phyloP scores from a whole-genome alignment of 305 asterid species.

The Galium porrigens region DNA sequence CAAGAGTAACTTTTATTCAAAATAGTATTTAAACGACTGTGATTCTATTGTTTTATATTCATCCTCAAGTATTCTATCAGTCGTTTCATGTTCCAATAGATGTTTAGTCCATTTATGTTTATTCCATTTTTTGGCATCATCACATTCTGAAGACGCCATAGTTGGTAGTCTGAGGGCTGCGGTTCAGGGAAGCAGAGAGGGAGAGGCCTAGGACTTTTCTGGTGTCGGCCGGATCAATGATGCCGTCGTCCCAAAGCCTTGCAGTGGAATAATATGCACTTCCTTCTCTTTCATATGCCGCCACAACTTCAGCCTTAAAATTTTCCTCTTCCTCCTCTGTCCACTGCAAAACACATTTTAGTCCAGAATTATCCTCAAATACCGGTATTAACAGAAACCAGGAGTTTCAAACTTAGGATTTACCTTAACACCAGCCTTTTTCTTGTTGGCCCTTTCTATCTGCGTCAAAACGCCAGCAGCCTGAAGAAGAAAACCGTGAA shows the following conservation, averaged over 20 bases:
- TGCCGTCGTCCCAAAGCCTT: constrained; percentile 99
- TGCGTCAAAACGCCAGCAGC: constrained; percentile 94
- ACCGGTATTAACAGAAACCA: not conserved
- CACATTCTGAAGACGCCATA: constrained; percentile 93
- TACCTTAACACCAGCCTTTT: constrained; percentile 56
- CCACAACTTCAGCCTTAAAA: constrained; percentile 54
- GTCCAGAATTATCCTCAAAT: not conserved
- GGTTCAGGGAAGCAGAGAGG: constrained; percentile 59
- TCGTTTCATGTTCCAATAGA: not conserved
- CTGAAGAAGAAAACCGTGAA: constrained; percentile 22
- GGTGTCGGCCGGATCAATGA: constrained; percentile 90
- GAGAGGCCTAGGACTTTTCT: constrained; percentile 63
- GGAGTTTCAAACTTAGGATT: constrained; percentile 2
- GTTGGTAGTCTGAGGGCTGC: constrained; percentile 45
- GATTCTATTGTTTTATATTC: too few species aligned
- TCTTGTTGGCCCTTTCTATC: constrained; percentile 58
- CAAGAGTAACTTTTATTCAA: too few species aligned
- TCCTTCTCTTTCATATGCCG: constrained; percentile 80
- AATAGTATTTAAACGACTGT: too few species aligned
- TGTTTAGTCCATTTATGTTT: not conserved
- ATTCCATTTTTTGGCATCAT: constrained; percentile 5
- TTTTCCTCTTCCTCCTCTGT: constrained; percentile 71
- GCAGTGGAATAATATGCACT: constrained; percentile 82
- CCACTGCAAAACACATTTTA: constrained; percentile 41
- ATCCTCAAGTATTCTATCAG: not conserved